These are phyloP conservation scores for Mercurialis annua DNA, from an alignment of 345 rosid genomes.

Conservation along the genomic window DNA sequence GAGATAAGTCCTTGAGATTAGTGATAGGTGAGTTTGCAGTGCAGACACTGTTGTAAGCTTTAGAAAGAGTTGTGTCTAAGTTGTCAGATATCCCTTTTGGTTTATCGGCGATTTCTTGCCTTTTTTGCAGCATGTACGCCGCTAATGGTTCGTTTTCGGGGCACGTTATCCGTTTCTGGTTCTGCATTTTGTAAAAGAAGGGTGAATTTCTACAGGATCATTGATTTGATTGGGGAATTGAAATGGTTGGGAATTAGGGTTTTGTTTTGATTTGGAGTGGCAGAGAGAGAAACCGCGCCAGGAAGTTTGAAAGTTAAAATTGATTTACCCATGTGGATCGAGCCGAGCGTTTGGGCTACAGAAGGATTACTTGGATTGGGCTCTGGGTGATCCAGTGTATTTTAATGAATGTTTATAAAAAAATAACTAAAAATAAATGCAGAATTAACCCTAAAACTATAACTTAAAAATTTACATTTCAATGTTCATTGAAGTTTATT, in stretches of 20 bases:
- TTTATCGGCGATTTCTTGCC: slow-evolving; percentile 55
- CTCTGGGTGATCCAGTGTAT: no score
- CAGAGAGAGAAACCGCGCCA: slow-evolving; percentile 26
- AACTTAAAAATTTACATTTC: no score
- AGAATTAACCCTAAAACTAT: no score
- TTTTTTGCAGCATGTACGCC: slow-evolving; percentile 53
- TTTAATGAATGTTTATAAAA: no score
- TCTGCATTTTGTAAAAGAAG: slow-evolving; percentile 46
- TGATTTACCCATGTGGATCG: no score
- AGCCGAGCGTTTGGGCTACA: no score
- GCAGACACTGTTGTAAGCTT: slow-evolving; percentile 57
- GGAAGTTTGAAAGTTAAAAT: background rate
- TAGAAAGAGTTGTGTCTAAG: slow-evolving; percentile 49
- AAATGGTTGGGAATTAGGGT: background rate
- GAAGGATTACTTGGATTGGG: no score
- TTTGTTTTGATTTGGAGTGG: background rate
- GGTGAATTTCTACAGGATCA: background rate
- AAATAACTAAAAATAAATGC: no score
- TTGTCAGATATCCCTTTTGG: slow-evolving; percentile 79
- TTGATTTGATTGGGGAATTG: background rate
- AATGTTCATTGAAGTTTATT: no score
- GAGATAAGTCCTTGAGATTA: slow-evolving; percentile 72
- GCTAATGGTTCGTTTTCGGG: slow-evolving; percentile 61
- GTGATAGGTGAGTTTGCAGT: slow-evolving; percentile 44
- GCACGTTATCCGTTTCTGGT: slow-evolving; percentile 43